Conservation (phyloP, 768 basidiomycete species). For the Mrakia gelida region DNA sequence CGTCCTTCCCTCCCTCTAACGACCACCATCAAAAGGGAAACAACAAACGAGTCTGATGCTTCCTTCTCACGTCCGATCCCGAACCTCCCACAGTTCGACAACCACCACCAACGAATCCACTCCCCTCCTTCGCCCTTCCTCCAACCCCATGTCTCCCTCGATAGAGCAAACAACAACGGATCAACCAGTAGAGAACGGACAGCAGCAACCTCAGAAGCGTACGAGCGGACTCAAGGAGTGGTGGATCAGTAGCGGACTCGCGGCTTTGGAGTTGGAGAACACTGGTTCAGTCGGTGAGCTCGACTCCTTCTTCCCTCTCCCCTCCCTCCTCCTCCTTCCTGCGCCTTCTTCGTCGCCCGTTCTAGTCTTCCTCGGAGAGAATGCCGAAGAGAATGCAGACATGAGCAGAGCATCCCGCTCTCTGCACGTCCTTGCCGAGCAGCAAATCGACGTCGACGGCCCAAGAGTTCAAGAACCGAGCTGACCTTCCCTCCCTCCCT, state of each 20-base stretch:
- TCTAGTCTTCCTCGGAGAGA: neutral
- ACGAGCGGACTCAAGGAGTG: neutral
- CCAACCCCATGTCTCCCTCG: neutral
- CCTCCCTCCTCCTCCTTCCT: neutral
- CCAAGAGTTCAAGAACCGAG: neutral
- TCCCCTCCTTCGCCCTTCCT: neutral
- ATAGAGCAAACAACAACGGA: neutral
- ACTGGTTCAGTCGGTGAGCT: constrained; percentile 15
- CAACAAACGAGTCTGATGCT: neutral
- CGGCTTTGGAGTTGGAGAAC: constrained; percentile 16
- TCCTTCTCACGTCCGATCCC: neutral
- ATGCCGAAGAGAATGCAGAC: too few relatives aligned
- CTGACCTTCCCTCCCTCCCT: neutral
- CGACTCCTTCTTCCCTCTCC: neutral
- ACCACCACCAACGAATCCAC: neutral
- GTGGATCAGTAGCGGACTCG: neutral
- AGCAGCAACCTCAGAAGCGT: neutral
- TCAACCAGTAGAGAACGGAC: neutral
- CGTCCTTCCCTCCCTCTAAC: neutral
- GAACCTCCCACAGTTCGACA: neutral
- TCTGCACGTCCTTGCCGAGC: neutral
- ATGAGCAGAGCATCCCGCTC: neutral
- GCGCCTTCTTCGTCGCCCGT: too few relatives aligned
- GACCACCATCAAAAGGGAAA: neutral
- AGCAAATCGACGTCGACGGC: too few relatives aligned